A percentile compares a stretch with the other conserved stretches of the same genome.
phyloP scores from a whole-genome alignment of 306 rosid genomes.

The Luffa acutangula region DNA sequence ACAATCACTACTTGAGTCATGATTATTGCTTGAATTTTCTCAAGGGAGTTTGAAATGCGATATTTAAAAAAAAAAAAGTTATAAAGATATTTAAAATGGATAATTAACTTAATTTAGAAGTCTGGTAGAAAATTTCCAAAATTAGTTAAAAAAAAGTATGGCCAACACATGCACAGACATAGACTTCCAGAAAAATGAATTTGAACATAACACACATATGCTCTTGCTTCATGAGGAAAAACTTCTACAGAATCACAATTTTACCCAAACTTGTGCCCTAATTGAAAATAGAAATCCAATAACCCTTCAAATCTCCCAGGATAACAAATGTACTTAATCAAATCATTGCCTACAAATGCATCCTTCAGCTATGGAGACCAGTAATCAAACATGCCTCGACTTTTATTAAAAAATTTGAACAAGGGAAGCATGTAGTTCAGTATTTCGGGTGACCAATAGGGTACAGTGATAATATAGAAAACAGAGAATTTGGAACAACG shows the following conservation, averaged over 20 bases:
- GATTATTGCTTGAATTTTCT: not conserved
- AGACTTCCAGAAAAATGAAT: not conserved
- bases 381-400: not conserved
- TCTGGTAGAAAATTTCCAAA: no score
- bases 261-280: not conserved
- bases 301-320: not conserved
- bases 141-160: not conserved
- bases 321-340: not conserved
- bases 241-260: not conserved
- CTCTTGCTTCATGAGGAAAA: not conserved
- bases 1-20: not conserved
- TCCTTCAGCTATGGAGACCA: not conserved
- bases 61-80: not conserved
- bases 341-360: not conserved
- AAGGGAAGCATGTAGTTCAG: not conserved
- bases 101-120: not conserved
- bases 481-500: slow-evolving; percentile 76
- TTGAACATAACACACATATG: not conserved
- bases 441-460: not conserved
- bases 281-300: not conserved
- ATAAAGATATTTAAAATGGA: not conserved
- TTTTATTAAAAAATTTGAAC: not conserved
- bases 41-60: not conserved
- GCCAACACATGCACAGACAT: not conserved
- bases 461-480: slow-evolving; percentile 25